Percentiles rank a stretch among this genome's conserved stretches.
Evolutionary conservation across 202 grass and related monocot species (phyloP).

Genomic region (Saccharum hybrid): DNA sequence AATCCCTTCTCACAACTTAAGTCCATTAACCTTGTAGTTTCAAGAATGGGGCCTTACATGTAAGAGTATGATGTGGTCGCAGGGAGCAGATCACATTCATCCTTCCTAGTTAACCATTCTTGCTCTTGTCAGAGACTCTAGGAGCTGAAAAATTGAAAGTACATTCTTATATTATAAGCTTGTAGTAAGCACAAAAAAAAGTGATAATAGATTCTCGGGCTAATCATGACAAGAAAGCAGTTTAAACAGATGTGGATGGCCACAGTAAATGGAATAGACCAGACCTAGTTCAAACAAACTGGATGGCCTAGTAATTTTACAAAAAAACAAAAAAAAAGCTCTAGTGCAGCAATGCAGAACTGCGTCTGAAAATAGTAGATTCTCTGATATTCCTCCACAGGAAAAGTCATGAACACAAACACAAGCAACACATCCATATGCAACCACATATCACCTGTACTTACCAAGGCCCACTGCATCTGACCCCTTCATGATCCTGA

Average conservation of each 20-base stretch:
- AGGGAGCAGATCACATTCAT: background rate
- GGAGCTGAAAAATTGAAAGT: slow-evolving; percentile 52
- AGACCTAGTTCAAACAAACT: slow-evolving; percentile 43
- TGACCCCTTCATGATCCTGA: slow-evolving; percentile 87
- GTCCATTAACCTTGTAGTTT: slow-evolving; percentile 22
- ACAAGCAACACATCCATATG: slow-evolving; percentile 28
- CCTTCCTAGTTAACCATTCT: slow-evolving; percentile 41
- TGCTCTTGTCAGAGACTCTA: slow-evolving; percentile 58
- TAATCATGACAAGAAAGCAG: background rate
- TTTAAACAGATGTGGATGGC: background rate
- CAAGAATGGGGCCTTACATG: slow-evolving; percentile 17
- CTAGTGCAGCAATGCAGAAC: background rate
- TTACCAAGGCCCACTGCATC: slow-evolving; percentile 90
- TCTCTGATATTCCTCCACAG: slow-evolving; percentile 23
- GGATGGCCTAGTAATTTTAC: slow-evolving; percentile 7
- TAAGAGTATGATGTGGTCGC: too few relatives aligned
- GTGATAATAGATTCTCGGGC: background rate
- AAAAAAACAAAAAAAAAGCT: slow-evolving; percentile 16
- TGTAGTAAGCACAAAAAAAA: background rate
- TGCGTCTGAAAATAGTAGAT: slow-evolving; percentile 23
- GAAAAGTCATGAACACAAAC: slow-evolving; percentile 20
- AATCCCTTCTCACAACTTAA: slow-evolving; percentile 41
- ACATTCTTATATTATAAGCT: slow-evolving; percentile 14
- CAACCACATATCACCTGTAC: slow-evolving; percentile 34
- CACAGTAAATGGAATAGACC: slow-evolving; percentile 6